These are phyloP conservation scores for Scolecobasidium constrictum DNA, from an alignment of 2,329 filamentous ascomycete genomes.

Conservation along the genomic window DNA sequence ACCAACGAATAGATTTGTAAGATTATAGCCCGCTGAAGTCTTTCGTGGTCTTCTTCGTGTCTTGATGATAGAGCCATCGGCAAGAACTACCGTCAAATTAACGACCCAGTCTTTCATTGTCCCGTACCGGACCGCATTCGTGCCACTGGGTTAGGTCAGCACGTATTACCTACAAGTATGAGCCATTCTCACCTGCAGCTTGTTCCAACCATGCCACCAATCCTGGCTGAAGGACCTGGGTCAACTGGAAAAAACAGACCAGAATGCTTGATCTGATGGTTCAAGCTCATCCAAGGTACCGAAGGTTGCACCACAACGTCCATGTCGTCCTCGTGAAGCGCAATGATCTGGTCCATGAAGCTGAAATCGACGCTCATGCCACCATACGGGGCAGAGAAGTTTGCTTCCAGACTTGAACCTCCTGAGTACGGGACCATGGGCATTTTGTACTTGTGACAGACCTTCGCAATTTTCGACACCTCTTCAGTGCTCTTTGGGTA, in stretches of 20 bases:
- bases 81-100: constrained; percentile 69
- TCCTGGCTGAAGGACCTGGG: constrained; percentile 64
- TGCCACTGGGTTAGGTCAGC: constrained; percentile 42
- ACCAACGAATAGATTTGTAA: constrained; percentile 69
- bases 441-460: constrained; percentile 69
- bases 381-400: constrained; percentile 78
- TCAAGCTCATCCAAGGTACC: constrained; percentile 85
- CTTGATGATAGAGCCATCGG: constrained; percentile 70
- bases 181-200: constrained; percentile 37
- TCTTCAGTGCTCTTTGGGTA: constrained; percentile 55
- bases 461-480: constrained; percentile 51
- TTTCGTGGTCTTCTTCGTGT: constrained; percentile 65
- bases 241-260: constrained; percentile 89
- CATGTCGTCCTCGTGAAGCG: constrained; percentile 67
- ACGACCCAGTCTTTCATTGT: constrained; percentile 87
- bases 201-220: constrained; percentile 75
- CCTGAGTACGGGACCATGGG: constrained; percentile 67
- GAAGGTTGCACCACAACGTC: constrained; percentile 87
- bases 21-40: constrained; percentile 72
- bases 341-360: constrained; percentile 72
- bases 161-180: background rate
- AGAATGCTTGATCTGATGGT: constrained; percentile 59
- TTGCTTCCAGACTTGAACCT: constrained; percentile 76
- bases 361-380: constrained; percentile 85
- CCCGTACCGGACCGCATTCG: constrained; percentile 70